Percentiles rank a stretch among this genome's conserved stretches.
These are phyloP conservation scores for Lagenidium sp. DNA, from an alignment of 352 stramenopile species.

Conservation along the genomic window DNA sequence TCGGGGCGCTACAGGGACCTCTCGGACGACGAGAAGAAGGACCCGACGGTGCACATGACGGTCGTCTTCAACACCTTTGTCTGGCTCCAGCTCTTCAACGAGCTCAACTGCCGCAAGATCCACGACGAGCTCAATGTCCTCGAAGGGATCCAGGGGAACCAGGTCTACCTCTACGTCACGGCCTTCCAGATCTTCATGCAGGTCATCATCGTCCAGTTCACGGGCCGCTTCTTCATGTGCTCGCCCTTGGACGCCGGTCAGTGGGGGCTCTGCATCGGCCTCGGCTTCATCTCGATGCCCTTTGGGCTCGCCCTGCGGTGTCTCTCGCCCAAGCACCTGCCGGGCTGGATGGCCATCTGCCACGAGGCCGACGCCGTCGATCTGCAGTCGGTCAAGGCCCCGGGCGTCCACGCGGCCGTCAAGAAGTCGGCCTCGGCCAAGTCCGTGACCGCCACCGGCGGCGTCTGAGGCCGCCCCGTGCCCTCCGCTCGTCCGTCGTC, in stretches of 20 bases:
- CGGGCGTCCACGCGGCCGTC: slow-evolving; percentile 15
- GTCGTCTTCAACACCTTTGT: slow-evolving; percentile 98
- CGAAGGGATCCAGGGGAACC: slow-evolving; percentile 85
- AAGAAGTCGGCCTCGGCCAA: slow-evolving; percentile 23
- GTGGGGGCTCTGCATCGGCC: slow-evolving; percentile 46
- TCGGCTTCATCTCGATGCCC: slow-evolving; percentile 35
- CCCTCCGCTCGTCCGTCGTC: no score
- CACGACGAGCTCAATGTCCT: slow-evolving; percentile 92
- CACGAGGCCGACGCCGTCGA: slow-evolving; percentile 33
- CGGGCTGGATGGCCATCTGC: slow-evolving; percentile 49
- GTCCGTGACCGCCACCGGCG: slow-evolving; percentile 9
- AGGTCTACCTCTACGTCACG: slow-evolving; percentile 89
- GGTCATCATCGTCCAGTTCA: slow-evolving; percentile 92
- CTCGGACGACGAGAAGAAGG: slow-evolving; percentile 15
- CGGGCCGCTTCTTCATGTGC: slow-evolving; percentile 75
- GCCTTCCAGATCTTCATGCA: slow-evolving; percentile 89
- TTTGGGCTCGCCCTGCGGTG: slow-evolving; percentile 39
- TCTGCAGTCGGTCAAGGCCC: slow-evolving; percentile 6
- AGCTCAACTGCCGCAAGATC: slow-evolving; percentile 78
- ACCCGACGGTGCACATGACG: slow-evolving; percentile 90
- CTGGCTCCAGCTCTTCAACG: slow-evolving; percentile 94
- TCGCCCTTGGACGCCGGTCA: slow-evolving; percentile 25
- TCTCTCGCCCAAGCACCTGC: slow-evolving; percentile 34
- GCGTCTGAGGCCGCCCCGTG: no score
- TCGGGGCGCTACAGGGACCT: slow-evolving; percentile 39